Base-by-base conservation (phyloP, 139 green algal species). In the Zygnema circumcarinatum region DNA sequence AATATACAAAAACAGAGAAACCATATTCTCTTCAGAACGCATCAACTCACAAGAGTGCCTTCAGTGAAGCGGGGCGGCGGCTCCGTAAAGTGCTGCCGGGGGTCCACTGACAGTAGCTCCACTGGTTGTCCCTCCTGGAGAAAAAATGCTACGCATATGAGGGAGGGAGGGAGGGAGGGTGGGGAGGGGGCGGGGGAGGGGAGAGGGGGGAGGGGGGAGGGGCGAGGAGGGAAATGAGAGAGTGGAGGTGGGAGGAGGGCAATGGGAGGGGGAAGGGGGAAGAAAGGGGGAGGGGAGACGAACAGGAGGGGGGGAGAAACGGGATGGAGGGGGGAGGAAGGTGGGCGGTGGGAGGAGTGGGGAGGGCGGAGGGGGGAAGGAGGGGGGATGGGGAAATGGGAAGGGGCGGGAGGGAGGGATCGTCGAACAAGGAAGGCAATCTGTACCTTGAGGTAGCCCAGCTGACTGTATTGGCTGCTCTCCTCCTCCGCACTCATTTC, bases 61-160 rank as follows among this genome's bases (percentile, higher is more conserved):
- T 98, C 96, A 0, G 92, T 96, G 93, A 92, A 98, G 38, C 95
- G 90, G 0, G 90, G 54, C 1, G 96, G 95, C 0, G 95, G 95
- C 39, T 89, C 85, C 1, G 96, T 98, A 52, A 93, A 92, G 90
- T 97, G 95, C 84, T 92, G 85, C 20, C 62, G 72, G 11, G 90
- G 36, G 42, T 83, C 56, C 16, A 88, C 83, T 29, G 35, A 76
- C 56, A 35, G 42, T 29, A 82, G 3, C 41, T 20, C 33, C 54
- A 88, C 38, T 21, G 38, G 16, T 29, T 91, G 54, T 20, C 72
- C 84, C 87, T 87, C 73, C 81, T 87, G 74, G 47, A 88, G 69
- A 29, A 22, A 74, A n/a, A n/a, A 3, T 11, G 0, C 2, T 1
- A 67, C 29, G 3, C 3, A 53, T 3, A 31, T 2, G 35, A 81